These are phyloP conservation scores for Neonectria faginata DNA, from an alignment of 2,329 filamentous ascomycete species.

Conservation along the genomic window DNA sequence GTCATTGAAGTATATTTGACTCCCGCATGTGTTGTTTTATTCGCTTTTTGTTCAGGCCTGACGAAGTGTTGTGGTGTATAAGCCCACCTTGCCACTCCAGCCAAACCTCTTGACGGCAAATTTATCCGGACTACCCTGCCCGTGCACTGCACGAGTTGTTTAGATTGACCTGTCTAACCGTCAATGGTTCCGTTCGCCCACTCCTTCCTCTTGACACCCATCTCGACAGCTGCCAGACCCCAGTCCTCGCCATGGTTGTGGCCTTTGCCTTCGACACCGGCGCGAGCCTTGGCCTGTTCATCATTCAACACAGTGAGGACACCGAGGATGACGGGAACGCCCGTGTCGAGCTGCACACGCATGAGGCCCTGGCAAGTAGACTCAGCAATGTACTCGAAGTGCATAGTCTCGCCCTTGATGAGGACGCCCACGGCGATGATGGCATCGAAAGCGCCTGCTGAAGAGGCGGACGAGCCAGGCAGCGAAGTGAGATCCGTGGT, in stretches of 20 bases:
- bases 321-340: constrained; percentile 91
- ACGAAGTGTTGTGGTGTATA: constrained; percentile 14
- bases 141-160: constrained; percentile 1
- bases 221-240: constrained; percentile 93
- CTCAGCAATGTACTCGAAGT: constrained; percentile 98
- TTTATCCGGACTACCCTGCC: neutral
- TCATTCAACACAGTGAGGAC: constrained; percentile 90
- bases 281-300: constrained; percentile 86
- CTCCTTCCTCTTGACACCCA: constrained; percentile 86
- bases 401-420: constrained; percentile 99
- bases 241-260: constrained; percentile 99
- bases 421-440: constrained; percentile 95
- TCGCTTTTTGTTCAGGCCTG: constrained; percentile 20
- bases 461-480: constrained; percentile 52
- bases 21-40: constrained; percentile 1
- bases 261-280: constrained; percentile 73
- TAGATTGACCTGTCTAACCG: constrained; percentile 41
- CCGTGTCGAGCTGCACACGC: constrained; percentile 90
- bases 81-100: constrained; percentile 21
- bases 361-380: constrained; percentile 92
- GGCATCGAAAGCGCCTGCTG: constrained; percentile 82
- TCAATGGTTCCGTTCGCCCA: constrained; percentile 80
- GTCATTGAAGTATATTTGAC: constrained; percentile 32
- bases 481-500: constrained; percentile 74
- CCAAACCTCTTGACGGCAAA: neutral